phyloP scores from a whole-genome alignment of 1,139 yeast genomes.

The Nakaseomyces sp. region DNA sequence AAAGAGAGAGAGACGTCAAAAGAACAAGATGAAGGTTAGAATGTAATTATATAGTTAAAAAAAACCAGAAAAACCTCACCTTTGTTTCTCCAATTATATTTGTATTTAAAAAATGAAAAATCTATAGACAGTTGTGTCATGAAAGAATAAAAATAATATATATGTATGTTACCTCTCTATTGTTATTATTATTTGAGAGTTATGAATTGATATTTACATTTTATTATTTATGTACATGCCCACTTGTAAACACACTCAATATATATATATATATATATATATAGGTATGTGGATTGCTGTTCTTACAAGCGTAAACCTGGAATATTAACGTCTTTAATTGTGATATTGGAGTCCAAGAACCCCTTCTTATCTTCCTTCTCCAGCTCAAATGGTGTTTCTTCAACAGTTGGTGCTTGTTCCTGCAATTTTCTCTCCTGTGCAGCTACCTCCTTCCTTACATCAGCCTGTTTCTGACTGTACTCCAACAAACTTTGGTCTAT shows the following conservation, averaged over 20 bases:
- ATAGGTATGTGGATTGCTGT: background rate
- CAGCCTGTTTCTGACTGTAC: slow-evolving; percentile 2
- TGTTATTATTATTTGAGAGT: background rate
- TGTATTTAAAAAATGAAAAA: too few relatives aligned
- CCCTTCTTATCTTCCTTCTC: slow-evolving; percentile 5
- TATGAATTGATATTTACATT: too few relatives aligned
- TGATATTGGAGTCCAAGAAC: slow-evolving; percentile 7
- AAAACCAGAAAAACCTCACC: background rate
- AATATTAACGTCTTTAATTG: slow-evolving; percentile 11
- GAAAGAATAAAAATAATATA: background rate
- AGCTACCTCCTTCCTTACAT: background rate
- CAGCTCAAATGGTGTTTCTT: background rate
- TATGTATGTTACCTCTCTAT: background rate
- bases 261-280: background rate
- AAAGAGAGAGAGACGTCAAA: slow-evolving; percentile 45
- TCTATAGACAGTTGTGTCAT: too few relatives aligned
- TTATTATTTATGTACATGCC: too few relatives aligned
- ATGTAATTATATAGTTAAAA: slow-evolving; percentile 10
- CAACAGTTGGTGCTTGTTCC: background rate
- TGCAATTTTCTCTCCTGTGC: slow-evolving; percentile 1
- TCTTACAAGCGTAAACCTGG: slow-evolving; percentile 10
- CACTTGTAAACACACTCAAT: too few relatives aligned
- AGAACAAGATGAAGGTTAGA: slow-evolving; percentile 38
- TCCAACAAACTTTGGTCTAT: slow-evolving; percentile 6
- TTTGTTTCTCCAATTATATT: too few relatives aligned